Conservation (phyloP, 345 rosid species). For the Turritis glabra region DNA sequence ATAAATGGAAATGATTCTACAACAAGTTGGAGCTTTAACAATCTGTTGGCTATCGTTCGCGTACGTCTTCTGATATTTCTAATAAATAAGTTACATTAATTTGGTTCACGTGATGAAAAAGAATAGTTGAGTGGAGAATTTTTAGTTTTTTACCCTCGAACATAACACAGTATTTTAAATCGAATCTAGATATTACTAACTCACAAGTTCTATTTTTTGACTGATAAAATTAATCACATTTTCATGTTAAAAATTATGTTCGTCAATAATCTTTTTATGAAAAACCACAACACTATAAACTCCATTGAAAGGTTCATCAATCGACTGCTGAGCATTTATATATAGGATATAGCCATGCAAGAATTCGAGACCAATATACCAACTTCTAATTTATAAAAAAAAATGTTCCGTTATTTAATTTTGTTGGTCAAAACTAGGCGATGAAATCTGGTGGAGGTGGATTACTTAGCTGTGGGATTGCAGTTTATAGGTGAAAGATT, state of each 20-base stretch:
- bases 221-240: neutral
- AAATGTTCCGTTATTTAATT: neutral
- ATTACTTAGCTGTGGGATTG: constrained; percentile 27
- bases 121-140: constrained; percentile 26
- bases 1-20: constrained; percentile 21
- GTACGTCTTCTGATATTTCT: constrained; percentile 21
- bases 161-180: constrained; percentile 8
- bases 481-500: constrained; percentile 36
- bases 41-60: constrained; percentile 26
- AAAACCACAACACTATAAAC: neutral
- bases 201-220: neutral
- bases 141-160: constrained; percentile 21
- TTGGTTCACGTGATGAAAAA: constrained; percentile 33
- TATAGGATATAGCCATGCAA: neutral
- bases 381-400: neutral
- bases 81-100: neutral
- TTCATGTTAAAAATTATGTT: neutral
- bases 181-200: neutral
- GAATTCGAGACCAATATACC: neutral
- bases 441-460: constrained; percentile 13
- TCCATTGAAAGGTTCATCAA: neutral
- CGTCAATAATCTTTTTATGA: neutral
- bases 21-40: constrained; percentile 23
- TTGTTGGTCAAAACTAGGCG: constrained; percentile 21
- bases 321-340: neutral